phyloP scores from a whole-genome alignment of 768 basidiomycete species.

The Asterophora lycoperdoides region DNA sequence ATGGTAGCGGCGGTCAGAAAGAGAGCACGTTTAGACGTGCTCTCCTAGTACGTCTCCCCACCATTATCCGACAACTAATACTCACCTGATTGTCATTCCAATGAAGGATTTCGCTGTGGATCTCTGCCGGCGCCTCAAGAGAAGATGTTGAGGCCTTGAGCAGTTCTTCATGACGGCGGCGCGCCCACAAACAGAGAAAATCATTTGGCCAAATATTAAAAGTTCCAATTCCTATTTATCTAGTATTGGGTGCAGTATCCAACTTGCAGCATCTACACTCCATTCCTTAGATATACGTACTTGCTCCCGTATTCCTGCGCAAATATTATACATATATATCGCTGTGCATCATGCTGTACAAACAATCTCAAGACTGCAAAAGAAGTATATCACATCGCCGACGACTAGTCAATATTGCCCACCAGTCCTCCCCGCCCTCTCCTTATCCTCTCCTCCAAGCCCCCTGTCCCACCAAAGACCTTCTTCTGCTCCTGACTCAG shows the following conservation, averaged over 20 bases:
- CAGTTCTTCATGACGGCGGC: no score
- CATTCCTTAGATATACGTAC: no score
- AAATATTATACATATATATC: no score
- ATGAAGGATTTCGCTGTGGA: neutral
- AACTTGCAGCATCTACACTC: no score
- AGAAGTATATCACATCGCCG: slow-evolving; percentile 1
- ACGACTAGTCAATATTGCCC: slow-evolving; percentile 44
- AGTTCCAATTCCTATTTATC: no score
- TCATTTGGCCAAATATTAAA: no score
- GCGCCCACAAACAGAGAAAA: no score
- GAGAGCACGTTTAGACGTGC: neutral
- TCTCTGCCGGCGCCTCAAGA: neutral
- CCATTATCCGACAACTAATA: no score
- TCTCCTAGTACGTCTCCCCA: neutral
- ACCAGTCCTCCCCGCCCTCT: slow-evolving; percentile 72
- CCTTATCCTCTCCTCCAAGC: slow-evolving; percentile 73
- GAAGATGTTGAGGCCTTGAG: neutral
- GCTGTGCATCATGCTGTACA: neutral
- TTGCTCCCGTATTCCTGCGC: no score
- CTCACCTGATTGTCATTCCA: neutral
- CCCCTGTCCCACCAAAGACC: slow-evolving; percentile 75
- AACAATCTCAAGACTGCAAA: neutral
- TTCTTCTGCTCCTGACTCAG: slow-evolving; percentile 80
- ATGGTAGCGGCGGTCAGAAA: neutral
- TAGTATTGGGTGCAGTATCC: no score